phyloP scores from a whole-genome alignment of 2,329 filamentous ascomycete species.

The Alternaria sp. region DNA sequence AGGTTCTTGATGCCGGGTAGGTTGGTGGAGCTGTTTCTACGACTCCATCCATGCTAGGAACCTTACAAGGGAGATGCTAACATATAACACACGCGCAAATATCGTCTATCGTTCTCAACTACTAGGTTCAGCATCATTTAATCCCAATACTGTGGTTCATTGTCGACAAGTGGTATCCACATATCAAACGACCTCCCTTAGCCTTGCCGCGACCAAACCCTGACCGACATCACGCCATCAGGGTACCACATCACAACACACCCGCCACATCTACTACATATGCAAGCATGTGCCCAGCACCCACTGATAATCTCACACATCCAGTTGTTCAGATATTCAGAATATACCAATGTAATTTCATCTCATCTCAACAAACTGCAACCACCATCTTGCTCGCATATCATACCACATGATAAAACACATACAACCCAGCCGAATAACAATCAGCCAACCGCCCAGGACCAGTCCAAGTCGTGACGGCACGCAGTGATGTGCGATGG shows the following conservation, averaged over 20 bases:
- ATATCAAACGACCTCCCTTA: not conserved
- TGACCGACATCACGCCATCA: conserved; percentile 25
- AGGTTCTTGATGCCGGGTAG: not conserved
- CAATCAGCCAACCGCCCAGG: not conserved
- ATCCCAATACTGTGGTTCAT: no score
- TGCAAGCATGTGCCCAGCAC: not conserved
- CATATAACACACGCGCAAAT: not conserved
- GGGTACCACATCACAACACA: conserved; percentile 11
- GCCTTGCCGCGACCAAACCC: not conserved
- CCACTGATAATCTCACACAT: no score
- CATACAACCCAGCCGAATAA: not conserved
- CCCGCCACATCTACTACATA: not conserved
- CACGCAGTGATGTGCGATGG: not conserved
- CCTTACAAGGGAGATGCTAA: not conserved
- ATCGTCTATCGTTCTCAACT: not conserved
- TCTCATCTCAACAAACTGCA: not conserved
- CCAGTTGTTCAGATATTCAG: not conserved
- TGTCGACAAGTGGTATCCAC: no score
- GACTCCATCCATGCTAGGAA: not conserved
- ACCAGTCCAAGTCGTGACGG: not conserved
- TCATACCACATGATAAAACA: not conserved
- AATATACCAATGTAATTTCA: conserved; percentile 5
- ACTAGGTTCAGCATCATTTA: no score
- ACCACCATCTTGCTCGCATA: not conserved
- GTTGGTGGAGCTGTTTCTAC: not conserved